A percentile compares a stretch with the other conserved stretches of the same genome.
Conservation (phyloP, 2,329 filamentous ascomycete species). For the Penicillium sp. region DNA sequence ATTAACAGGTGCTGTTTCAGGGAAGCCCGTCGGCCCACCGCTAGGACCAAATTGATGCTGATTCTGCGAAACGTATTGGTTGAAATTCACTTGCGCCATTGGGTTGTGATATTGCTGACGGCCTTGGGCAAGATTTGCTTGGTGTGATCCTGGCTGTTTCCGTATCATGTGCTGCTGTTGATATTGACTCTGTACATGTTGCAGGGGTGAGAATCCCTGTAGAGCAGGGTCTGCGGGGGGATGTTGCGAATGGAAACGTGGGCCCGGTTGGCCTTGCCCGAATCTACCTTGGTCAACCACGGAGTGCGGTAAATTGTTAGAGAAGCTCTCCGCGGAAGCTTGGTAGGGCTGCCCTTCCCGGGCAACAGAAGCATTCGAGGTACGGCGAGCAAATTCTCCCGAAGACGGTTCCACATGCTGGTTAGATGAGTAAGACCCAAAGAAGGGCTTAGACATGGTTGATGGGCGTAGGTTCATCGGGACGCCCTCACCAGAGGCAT, state of each 20-base stretch:
- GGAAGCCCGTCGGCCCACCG: not conserved
- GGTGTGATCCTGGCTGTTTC: conserved; percentile 5
- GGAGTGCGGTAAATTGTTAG: not conserved
- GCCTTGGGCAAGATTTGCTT: not conserved
- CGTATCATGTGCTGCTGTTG: conserved; percentile 14
- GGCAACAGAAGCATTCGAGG: conserved; percentile 3
- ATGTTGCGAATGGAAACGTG: conserved; percentile 17
- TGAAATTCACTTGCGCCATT: conserved; percentile 7
- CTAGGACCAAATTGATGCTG: conserved; percentile 4
- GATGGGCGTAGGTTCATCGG: not conserved
- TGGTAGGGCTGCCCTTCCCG: conserved; percentile 1
- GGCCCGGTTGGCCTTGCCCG: conserved; percentile 2
- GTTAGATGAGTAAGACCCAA: conserved; percentile 5
- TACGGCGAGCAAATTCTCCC: not conserved
- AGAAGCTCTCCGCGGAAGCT: not conserved
- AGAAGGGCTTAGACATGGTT: conserved; percentile 8
- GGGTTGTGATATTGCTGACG: conserved; percentile 16
- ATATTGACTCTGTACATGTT: conserved; percentile 12
- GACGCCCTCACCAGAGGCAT: not conserved
- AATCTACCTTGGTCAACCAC: not conserved
- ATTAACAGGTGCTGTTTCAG: not conserved
- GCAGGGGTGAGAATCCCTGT: conserved; percentile 13
- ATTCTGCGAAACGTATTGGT: conserved; percentile 15
- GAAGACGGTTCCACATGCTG: conserved; percentile 4
- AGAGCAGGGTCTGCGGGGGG: not conserved